Conservation (phyloP, 1,139 yeast genomes). For the Yamadazyma blattariae region DNA sequence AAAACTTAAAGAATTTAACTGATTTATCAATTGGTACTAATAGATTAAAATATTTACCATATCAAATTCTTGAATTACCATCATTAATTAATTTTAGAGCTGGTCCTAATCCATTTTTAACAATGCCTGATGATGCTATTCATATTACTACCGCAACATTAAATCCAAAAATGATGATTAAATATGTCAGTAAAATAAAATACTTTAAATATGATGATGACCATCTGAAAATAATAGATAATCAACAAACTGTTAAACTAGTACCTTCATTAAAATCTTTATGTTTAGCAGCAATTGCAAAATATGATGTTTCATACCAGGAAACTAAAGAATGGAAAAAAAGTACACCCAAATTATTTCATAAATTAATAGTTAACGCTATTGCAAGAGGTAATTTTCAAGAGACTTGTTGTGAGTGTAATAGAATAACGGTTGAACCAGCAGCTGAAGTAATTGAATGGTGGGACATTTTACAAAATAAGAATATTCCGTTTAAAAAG, state of each 20-base stretch:
- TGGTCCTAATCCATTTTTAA: constrained; percentile 43
- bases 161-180: constrained; percentile 10
- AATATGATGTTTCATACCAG: constrained; percentile 42
- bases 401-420: constrained; percentile 38
- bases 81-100: constrained; percentile 33
- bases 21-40: constrained; percentile 43
- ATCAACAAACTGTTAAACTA: background rate
- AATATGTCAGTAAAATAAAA: constrained; percentile 25
- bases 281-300: constrained; percentile 36
- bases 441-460: constrained; percentile 43
- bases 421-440: constrained; percentile 36
- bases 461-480: constrained; percentile 45
- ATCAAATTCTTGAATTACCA: constrained; percentile 32
- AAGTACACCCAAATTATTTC: constrained; percentile 35
- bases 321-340: constrained; percentile 44
- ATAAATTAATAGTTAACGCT: constrained; percentile 32
- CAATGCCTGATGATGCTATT: constrained; percentile 29
- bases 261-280: constrained; percentile 32
- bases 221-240: background rate
- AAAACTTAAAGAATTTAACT: constrained; percentile 27
- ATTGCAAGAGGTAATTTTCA: constrained; percentile 38
- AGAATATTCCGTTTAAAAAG: constrained; percentile 34
- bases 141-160: constrained; percentile 14
- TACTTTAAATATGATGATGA: constrained; percentile 12
- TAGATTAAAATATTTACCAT: constrained; percentile 33